phyloP scores from a whole-genome alignment of 2,329 filamentous ascomycete species.

The Colletotrichum plurivorum region DNA sequence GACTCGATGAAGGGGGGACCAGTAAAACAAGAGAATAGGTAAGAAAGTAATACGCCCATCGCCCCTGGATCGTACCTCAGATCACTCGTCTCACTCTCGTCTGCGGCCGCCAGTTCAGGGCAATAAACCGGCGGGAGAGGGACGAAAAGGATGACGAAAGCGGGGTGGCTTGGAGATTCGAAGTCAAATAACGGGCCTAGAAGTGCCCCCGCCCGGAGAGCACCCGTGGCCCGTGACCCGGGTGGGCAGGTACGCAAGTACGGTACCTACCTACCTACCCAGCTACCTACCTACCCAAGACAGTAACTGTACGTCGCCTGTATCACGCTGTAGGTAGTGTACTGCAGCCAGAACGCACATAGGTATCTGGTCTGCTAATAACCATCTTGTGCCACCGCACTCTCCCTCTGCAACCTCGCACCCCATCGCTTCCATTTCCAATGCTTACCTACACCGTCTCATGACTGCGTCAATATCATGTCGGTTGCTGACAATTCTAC shows the following conservation, averaged over 20 bases:
- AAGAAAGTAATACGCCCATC: too few relatives aligned
- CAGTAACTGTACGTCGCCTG: too few relatives aligned
- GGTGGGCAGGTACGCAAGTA: background rate
- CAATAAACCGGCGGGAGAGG: background rate
- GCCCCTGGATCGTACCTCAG: too few relatives aligned
- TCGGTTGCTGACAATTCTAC: conserved; percentile 7
- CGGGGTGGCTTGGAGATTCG: conserved; percentile 29
- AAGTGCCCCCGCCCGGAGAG: conserved; percentile 14
- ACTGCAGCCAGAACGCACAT: background rate
- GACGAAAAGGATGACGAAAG: conserved; percentile 29
- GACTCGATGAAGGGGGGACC: too few relatives aligned
- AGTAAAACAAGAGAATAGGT: too few relatives aligned
- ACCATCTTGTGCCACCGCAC: background rate
- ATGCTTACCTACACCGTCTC: background rate
- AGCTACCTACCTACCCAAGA: too few relatives aligned
- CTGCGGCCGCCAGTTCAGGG: background rate
- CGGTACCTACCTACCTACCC: too few relatives aligned
- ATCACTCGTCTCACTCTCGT: too few relatives aligned
- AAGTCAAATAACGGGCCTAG: conserved; percentile 8
- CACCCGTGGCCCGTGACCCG: conserved; percentile 7
- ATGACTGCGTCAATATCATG: conserved; percentile 19
- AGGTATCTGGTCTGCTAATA: background rate
- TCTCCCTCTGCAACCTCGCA: background rate
- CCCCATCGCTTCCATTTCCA: background rate
- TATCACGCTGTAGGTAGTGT: too few relatives aligned